Base-by-base conservation (phyloP, 1,284 basidiomycete genomes). In the Heterobasidion irregulare region DNA sequence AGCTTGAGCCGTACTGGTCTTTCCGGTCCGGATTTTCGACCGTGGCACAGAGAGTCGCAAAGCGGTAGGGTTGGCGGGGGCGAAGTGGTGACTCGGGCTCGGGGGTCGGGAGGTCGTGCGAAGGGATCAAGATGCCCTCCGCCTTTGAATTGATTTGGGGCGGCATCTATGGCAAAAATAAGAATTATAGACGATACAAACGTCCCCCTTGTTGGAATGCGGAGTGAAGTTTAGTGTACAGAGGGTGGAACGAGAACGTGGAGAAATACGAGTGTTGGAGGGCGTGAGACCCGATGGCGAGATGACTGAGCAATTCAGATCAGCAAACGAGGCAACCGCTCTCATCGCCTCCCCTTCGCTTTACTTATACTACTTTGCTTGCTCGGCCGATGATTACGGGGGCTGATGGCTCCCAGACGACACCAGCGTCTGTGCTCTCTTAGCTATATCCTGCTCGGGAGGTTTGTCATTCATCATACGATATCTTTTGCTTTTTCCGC, bases 1-100 rank as follows among this genome's bases (percentile, higher is more conserved):
- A 91, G 60, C 90, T 94, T 56, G 93, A 88, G 45, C 94, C 94
- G 69, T 96, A 92, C 73, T 98, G 96, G 73, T 99, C 97, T 71
- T 96, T 94, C 73, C 90, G 89, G 59, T 80, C 79, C 0, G 79
- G 75, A 57, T 77, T 79, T 65, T 98, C 95, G 58, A 98, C 92
- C 2, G 94, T 96, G 19, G 94, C 94, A 63, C 94, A 94, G 60
- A 92, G 76, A 8, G 92, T 94, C 12, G 88, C 86, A 70, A 94
- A 90, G 35, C 81, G 78, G 71, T 92, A 90, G 0, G 87, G 86
- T 67, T 82, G 83, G 59, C 86, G 77, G 32, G 77, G 71, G 43
- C 79, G 69, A 57, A 78, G 69, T 3, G 87, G 87, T 0, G 87
- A 86, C 59, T 90, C 87, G 43, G 88, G 84, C 61, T 87, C 87